phyloP scores from a whole-genome alignment of 2,329 filamentous ascomycete genomes.

The Trichoderma breve region DNA sequence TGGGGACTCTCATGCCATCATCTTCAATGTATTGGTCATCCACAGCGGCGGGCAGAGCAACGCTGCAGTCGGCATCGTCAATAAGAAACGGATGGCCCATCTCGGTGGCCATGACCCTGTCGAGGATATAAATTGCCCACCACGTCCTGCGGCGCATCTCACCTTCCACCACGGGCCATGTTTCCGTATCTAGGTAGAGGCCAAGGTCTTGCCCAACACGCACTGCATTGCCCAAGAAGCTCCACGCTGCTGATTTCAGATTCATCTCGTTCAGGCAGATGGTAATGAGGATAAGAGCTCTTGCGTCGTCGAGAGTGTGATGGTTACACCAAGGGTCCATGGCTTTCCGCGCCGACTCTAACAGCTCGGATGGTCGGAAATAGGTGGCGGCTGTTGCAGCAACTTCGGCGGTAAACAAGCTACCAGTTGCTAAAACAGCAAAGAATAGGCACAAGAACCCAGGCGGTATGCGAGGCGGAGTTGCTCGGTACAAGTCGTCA shows the following conservation, averaged over 20 bases:
- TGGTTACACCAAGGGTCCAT: slow-evolving; percentile 82
- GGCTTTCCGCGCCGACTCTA: slow-evolving; percentile 67
- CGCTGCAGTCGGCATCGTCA: slow-evolving; percentile 84
- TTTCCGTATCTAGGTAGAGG: slow-evolving; percentile 71
- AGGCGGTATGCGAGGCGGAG: slow-evolving; percentile 55
- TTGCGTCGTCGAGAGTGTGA: slow-evolving; percentile 71
- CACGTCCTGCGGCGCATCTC: slow-evolving; percentile 87
- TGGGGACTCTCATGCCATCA: slow-evolving; percentile 52
- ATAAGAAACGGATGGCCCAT: slow-evolving; percentile 78
- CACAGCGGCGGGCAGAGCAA: slow-evolving; percentile 72
- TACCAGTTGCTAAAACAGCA: slow-evolving; percentile 77
- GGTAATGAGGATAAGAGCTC: slow-evolving; percentile 69
- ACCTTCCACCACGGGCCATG: slow-evolving; percentile 71
- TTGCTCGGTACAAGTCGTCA: slow-evolving; percentile 71
- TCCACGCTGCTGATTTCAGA: slow-evolving; percentile 78
- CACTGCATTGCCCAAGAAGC: slow-evolving; percentile 78
- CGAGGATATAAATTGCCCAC: slow-evolving; percentile 92
- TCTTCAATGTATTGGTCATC: slow-evolving; percentile 76
- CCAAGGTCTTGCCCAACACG: slow-evolving; percentile 81
- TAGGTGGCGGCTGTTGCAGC: slow-evolving; percentile 53
- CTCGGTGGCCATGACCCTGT: slow-evolving; percentile 77
- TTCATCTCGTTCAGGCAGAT: slow-evolving; percentile 85
- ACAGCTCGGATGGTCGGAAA: slow-evolving; percentile 56
- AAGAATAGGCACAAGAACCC: slow-evolving; percentile 81
- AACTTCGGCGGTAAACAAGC: slow-evolving; percentile 62